Evolutionary conservation across 176 grass and related monocot species (phyloP), one percentile per base, ranked within the genome.

Genomic region (Juncus inflexus): DNA sequence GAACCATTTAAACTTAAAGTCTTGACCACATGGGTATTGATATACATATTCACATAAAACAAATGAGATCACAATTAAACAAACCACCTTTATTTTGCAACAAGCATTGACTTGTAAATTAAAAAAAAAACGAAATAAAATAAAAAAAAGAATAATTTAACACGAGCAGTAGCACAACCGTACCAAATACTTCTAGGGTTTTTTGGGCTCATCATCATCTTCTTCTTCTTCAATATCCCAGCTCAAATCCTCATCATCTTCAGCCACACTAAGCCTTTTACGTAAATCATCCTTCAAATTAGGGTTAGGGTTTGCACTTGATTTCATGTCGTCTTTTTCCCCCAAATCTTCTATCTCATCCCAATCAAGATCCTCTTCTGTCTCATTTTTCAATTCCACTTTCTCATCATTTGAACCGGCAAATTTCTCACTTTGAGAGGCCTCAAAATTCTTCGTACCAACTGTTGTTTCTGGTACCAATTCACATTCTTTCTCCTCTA

Each of bases 161-260:
- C 37, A 56, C 50, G 60, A 75, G 40, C n/a, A 40, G 50, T 50
- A 62, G 55, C 36, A 74, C 50, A 52, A 10, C 7, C 37, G 41
- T 74, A 64, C 59, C 56, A 74, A 64, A 64, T 36, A 47, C 19
- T 64, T 55, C 59, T 52, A 75, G 19, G 52, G 61, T 40, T 75
- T 74, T 73, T 81, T 63, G 56, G 40, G 76, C 58, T 19, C 68
- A 43, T 70, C 62, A 12, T 83, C 58, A 7, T 82, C 70, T 63
- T 86, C 80, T 12, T 96, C 92, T 47, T 97, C 92, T 65, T 97
- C 92, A 36, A 97, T 91, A 76, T 97, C 92, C 92, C 92, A 97
- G 78, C 76, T 91, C 75, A 97, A 85, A 81, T 97, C 92, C 72
- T 97, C 92, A 1, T 86, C 92, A 37, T 97, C 91, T 64, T 90